Evolutionary conservation across 2,329 filamentous ascomycete species (phyloP).

Genomic region (Phialophora macrospora): DNA sequence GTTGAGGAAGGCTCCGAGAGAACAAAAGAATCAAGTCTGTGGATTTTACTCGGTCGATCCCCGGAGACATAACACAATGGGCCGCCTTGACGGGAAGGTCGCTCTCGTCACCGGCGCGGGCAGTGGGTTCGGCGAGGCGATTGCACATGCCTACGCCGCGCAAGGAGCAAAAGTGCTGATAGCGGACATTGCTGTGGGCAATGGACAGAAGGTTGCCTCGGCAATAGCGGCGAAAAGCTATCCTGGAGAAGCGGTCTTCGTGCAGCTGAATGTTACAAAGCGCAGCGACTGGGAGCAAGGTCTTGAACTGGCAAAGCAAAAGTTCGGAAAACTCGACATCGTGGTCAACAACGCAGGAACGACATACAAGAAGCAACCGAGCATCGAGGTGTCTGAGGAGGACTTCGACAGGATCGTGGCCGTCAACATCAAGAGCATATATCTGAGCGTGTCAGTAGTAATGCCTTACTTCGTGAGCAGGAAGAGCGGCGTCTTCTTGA

Average conservation of each 20-base stretch:
- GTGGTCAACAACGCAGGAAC: slow-evolving; percentile 59
- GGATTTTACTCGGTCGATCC: background rate
- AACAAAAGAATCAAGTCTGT: background rate
- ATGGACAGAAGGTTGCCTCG: slow-evolving; percentile 22
- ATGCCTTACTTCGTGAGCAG: slow-evolving; percentile 21
- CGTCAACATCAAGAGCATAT: slow-evolving; percentile 45
- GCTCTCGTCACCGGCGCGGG: slow-evolving; percentile 51
- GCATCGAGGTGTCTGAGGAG: slow-evolving; percentile 50
- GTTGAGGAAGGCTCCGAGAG: background rate
- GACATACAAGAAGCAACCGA: slow-evolving; percentile 51
- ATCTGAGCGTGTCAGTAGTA: slow-evolving; percentile 27
- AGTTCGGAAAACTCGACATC: slow-evolving; percentile 56
- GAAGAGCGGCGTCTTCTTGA: slow-evolving; percentile 31
- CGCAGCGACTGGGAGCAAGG: slow-evolving; percentile 38
- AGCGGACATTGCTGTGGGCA: slow-evolving; percentile 34
- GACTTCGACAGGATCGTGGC: slow-evolving; percentile 57
- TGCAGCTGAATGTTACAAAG: slow-evolving; percentile 25
- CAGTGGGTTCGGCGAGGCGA: slow-evolving; percentile 50
- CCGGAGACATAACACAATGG: background rate
- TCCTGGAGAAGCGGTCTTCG: slow-evolving; percentile 14
- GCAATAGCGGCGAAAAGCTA: slow-evolving; percentile 25
- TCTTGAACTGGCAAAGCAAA: slow-evolving; percentile 48
- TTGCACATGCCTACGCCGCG: slow-evolving; percentile 45
- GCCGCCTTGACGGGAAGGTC: slow-evolving; percentile 45
- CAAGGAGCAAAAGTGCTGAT: slow-evolving; percentile 47